Evolutionary conservation across 768 basidiomycete species (phyloP).

Genomic region (Sporobolomyces pararoseus): DNA sequence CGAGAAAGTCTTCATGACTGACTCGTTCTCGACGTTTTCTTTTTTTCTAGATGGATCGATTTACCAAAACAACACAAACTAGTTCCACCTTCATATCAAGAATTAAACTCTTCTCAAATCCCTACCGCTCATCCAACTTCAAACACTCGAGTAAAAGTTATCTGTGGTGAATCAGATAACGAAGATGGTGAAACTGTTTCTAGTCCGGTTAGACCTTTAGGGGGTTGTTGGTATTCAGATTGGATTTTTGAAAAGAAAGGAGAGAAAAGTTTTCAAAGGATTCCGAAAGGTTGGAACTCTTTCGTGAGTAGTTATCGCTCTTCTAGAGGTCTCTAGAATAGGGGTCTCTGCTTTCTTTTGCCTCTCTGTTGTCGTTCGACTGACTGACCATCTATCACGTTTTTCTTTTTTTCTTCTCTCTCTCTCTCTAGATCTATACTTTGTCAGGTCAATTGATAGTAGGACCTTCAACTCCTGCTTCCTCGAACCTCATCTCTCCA

Average conservation of each 20-base stretch:
- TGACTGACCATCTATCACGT: too few species aligned
- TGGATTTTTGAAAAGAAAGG: conserved; percentile 63
- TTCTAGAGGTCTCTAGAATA: too few species aligned
- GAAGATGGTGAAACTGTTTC: conserved; percentile 53
- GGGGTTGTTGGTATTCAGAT: conserved; percentile 93
- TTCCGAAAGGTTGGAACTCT: conserved; percentile 85
- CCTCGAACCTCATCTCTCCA: conserved; percentile 54
- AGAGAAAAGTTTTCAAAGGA: conserved; percentile 67
- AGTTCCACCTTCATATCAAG: conserved; percentile 76
- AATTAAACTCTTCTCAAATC: conserved; percentile 53
- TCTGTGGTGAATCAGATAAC: conserved; percentile 84
- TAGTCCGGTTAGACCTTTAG: conserved; percentile 81
- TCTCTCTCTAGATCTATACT: conserved; percentile 56
- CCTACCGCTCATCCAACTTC: conserved; percentile 59
- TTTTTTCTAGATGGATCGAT: conserved; percentile 40
- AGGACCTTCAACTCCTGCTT: conserved; percentile 54
- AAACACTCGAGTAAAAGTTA: conserved; percentile 61
- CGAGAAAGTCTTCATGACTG: neutral
- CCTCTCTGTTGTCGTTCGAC: too few species aligned
- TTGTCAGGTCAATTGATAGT: conserved; percentile 65
- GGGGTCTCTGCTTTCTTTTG: too few species aligned
- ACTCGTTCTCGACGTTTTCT: neutral
- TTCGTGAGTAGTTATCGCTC: conserved; percentile 60
- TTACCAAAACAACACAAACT: conserved; percentile 64
- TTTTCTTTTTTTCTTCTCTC: too few species aligned